Evolutionary conservation across 1,284 basidiomycete genomes (phyloP).

Genomic region (Rhodofomes roseus): DNA sequence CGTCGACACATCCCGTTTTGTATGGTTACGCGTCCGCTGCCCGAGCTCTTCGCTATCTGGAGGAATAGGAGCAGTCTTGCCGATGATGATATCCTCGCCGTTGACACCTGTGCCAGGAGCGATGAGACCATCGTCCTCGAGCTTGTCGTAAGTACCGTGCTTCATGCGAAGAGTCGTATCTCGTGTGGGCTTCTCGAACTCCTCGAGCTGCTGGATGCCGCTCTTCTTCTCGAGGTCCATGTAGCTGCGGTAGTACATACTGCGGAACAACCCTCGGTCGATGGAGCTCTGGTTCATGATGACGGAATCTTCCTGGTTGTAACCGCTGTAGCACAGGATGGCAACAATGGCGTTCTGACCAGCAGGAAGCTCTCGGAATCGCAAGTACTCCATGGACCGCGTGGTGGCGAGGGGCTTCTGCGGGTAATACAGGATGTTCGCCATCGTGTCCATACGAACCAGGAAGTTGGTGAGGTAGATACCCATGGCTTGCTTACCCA

Average conservation of each 20-base stretch:
- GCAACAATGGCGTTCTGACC: constrained; percentile 99
- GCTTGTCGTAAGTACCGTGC: constrained; percentile 97
- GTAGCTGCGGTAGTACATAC: constrained; percentile 98
- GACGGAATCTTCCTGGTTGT: constrained; percentile 99
- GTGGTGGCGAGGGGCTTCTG: constrained; percentile 99
- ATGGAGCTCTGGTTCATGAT: constrained; percentile 99
- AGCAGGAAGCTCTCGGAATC: constrained; percentile 96
- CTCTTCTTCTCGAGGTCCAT: constrained; percentile 98
- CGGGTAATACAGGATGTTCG: constrained; percentile 96
- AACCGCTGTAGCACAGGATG: constrained; percentile 97
- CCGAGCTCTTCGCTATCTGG: constrained; percentile 97
- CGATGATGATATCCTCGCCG: constrained; percentile 98
- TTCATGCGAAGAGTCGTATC: constrained; percentile 96
- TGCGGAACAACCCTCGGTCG: constrained; percentile 96
- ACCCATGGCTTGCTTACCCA: constrained; percentile 99
- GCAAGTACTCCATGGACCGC: constrained; percentile 97
- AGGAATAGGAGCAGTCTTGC: constrained; percentile 97
- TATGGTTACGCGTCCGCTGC: constrained; percentile 89
- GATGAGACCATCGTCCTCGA: constrained; percentile 95
- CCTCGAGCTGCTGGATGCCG: constrained; percentile 88
- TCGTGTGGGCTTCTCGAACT: constrained; percentile 95
- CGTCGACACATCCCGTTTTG: constrained; percentile 91
- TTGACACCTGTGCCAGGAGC: constrained; percentile 93
- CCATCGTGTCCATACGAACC: constrained; percentile 98
- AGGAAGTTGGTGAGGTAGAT: constrained; percentile 98